A percentile compares a stretch with the other conserved stretches of the same genome.
phyloP scores from a whole-genome alignment of 164 flowering plant species.

The Annona squamosa region DNA sequence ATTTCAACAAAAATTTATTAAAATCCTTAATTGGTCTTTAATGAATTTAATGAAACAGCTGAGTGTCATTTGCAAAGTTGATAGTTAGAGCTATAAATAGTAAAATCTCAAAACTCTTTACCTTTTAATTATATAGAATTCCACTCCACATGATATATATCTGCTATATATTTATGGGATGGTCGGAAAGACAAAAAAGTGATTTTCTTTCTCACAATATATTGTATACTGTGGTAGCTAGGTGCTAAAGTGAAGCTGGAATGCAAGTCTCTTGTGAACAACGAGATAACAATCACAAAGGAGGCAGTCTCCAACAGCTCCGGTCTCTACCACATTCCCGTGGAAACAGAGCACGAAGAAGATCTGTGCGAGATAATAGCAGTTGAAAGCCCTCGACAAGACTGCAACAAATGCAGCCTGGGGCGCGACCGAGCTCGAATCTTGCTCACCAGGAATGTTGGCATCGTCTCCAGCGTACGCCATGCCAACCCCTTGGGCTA shows the following conservation, averaged over 20 bases:
- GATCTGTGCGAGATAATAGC: constrained; percentile 44
- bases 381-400: constrained; percentile 27
- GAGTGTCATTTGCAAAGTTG: not conserved
- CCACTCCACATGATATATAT: not conserved
- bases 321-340: constrained; percentile 29
- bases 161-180: too few relatives aligned
- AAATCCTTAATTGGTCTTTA: too few relatives aligned
- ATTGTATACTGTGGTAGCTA: not conserved
- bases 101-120: too few relatives aligned
- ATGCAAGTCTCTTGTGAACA: constrained; percentile 35
- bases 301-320: constrained; percentile 32
- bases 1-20: too few relatives aligned
- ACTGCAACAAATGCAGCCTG: constrained; percentile 25
- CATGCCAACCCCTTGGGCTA: constrained; percentile 50
- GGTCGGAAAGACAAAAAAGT: too few relatives aligned
- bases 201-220: not conserved
- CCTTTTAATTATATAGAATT: not conserved
- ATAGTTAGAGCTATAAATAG: not conserved
- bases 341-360: constrained; percentile 49
- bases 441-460: constrained; percentile 39
- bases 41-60: too few relatives aligned
- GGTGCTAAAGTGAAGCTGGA: constrained; percentile 22
- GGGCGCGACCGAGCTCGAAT: constrained; percentile 27
- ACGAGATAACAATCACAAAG: constrained; percentile 15
- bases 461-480: constrained; percentile 28